phyloP scores from a whole-genome alignment of 495 filamentous ascomycete species.

The Penicillium coprophilum region DNA sequence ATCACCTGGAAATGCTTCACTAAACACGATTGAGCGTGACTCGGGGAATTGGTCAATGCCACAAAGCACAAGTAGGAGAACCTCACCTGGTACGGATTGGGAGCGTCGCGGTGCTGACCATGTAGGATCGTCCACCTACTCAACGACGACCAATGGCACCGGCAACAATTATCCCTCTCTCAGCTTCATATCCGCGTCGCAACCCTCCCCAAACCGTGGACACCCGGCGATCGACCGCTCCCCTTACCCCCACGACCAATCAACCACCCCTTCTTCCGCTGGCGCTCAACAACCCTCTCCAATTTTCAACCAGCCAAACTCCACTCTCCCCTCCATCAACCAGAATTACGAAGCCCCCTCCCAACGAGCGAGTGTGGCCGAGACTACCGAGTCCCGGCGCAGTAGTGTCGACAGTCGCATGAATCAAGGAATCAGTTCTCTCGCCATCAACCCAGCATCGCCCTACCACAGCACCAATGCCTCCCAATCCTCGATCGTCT shows the following conservation, averaged over 20 bases:
- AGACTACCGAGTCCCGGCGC: conserved; percentile 59
- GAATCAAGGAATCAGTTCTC: conserved; percentile 66
- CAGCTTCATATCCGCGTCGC: conserved; percentile 48
- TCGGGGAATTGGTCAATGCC: conserved; percentile 55
- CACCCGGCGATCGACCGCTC: conserved; percentile 49
- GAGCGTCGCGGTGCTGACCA: conserved; percentile 29
- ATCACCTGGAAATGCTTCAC: conserved; percentile 45
- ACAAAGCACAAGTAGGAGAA: conserved; percentile 49
- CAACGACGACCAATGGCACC: conserved; percentile 48
- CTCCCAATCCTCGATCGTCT: conserved; percentile 71
- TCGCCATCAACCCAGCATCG: conserved; percentile 63
- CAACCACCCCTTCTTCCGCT: conserved; percentile 46
- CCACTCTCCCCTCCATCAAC: conserved; percentile 51
- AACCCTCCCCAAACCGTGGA: conserved; percentile 51
- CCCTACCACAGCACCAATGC: conserved; percentile 76
- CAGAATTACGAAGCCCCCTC: conserved; percentile 51
- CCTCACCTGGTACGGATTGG: conserved; percentile 10
- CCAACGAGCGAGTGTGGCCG: conserved; percentile 47
- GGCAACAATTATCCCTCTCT: conserved; percentile 50
- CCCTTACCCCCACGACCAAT: conserved; percentile 42
- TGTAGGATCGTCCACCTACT: conserved; percentile 56
- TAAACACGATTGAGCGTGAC: conserved; percentile 51
- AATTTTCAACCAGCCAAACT: conserved; percentile 42
- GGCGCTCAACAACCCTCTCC: conserved; percentile 47
- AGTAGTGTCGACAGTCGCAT: conserved; percentile 79